phyloP scores from a whole-genome alignment of 495 filamentous ascomycete genomes.

The Daldinia decipiens region DNA sequence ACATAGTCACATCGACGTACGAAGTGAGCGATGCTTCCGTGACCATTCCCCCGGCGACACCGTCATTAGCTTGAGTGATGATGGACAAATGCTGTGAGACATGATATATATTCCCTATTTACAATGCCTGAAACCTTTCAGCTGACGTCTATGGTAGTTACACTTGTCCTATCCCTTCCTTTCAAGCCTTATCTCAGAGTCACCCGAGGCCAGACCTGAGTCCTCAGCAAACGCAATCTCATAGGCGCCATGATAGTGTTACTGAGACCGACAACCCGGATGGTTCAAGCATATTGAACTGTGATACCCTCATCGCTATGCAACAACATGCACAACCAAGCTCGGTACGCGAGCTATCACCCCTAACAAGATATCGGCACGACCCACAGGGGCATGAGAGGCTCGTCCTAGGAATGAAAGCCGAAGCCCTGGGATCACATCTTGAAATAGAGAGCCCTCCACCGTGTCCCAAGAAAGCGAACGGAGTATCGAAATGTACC shows the following conservation, averaged over 20 bases:
- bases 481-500: not conserved
- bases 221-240: not conserved
- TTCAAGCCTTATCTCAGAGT: not conserved
- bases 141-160: constrained; percentile 12
- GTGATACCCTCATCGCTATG: constrained; percentile 8
- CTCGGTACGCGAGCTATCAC: not conserved
- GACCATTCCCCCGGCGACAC: constrained; percentile 33
- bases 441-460: not conserved
- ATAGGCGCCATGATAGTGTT: not conserved
- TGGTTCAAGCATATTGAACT: not conserved
- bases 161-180: constrained; percentile 20
- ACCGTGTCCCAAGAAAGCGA: not conserved
- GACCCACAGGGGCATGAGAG: constrained; percentile 25
- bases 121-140: not conserved
- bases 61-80: constrained; percentile 24
- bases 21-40: constrained; percentile 35
- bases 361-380: constrained; percentile 25
- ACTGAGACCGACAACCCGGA: not conserved
- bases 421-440: not conserved
- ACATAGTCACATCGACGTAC: constrained; percentile 18
- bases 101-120: not conserved
- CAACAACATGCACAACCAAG: not conserved
- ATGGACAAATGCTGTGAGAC: constrained; percentile 33
- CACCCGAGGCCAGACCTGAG: not conserved
- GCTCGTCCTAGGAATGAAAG: constrained; percentile 21